These are phyloP conservation scores for Protostelium mycophagum DNA, from an alignment of 78 protist species.

Conservation along the genomic window DNA sequence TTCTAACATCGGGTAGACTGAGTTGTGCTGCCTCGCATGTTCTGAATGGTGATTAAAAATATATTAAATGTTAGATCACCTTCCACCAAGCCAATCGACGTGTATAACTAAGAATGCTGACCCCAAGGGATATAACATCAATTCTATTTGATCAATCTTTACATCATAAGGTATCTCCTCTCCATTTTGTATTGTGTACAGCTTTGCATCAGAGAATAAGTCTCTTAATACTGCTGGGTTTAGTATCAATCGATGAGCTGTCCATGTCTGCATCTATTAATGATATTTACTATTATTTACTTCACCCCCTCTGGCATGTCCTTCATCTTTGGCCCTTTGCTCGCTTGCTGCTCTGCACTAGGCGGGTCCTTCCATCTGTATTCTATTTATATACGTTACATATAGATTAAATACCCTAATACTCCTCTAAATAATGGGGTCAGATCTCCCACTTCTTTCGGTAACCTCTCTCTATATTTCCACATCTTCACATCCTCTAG, in stretches of 20 bases:
- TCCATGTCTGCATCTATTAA: background rate
- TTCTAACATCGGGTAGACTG: conserved; percentile 21
- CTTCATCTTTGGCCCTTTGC: conserved; percentile 18
- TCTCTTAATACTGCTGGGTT: background rate
- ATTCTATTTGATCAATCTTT: background rate
- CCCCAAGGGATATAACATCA: conserved; percentile 21
- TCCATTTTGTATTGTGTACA: conserved; percentile 8
- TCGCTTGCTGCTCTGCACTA: background rate
- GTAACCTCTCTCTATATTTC: background rate
- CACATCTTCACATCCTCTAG: conserved; percentile 13
- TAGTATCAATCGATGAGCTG: background rate
- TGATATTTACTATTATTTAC: background rate
- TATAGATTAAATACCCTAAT: conserved; percentile 6
- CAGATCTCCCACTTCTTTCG: conserved; percentile 16
- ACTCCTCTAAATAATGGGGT: conserved; percentile 6
- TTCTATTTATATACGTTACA: background rate
- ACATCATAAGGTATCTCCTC: conserved; percentile 22
- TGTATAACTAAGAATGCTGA: conserved; percentile 17
- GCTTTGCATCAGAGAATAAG: conserved; percentile 20
- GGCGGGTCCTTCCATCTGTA: background rate
- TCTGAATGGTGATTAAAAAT: background rate
- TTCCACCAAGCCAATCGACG: conserved; percentile 18
- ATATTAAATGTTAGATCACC: background rate
- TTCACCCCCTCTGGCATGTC: background rate
- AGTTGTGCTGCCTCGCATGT: background rate